Evolutionary conservation across 169 alveolate species (phyloP), one percentile per base, ranked within the genome.

Genomic region (Hepatocystis sp.): DNA sequence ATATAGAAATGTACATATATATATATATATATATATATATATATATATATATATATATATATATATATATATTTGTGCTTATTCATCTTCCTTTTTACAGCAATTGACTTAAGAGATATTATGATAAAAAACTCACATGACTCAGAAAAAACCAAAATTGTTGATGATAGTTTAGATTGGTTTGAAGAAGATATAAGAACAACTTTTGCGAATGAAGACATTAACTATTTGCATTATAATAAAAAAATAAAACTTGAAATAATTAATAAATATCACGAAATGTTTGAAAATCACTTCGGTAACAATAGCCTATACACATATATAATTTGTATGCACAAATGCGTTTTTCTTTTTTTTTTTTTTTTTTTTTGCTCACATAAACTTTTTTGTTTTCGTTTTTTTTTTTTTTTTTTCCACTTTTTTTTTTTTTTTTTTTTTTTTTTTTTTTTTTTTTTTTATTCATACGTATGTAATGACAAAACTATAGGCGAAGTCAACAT

Each of bases 161-260:
- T 71, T 28, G 86, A 71, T 36, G 86, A 71, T 8, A 71, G 86
- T 21, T 56, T 71, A 17, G 86, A 71, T 25, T 71, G 86, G 86
- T 71, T 71, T 44, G 86, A 71, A 32, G 76, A 71, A 17, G 86
- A 71, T 39, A 71, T 71, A 21, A 71, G 58, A 44, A 40, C 32
- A 23, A 63, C 36, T 23, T 58, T 71, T 23, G 30, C 40, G 5
- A 71, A 56, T 58, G 27, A 61, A 0, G 61, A 56, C 15, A 51
- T 71, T 2, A 63, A 71, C 27, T 71, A 56, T 13, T 71, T 76
- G 11, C 23, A 30, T 36, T 71, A 71, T 44, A 65, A 71, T 7
- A 76, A 71, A 27, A 76, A 71, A 17, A 42, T 58, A 40, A 71
- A 71, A 71, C 55, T 56, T 71, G 86, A 71, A 44, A 71, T 71